These are phyloP conservation scores for Fusarium verticillioides DNA, from an alignment of 2,329 filamentous ascomycete genomes.

Conservation along the genomic window DNA sequence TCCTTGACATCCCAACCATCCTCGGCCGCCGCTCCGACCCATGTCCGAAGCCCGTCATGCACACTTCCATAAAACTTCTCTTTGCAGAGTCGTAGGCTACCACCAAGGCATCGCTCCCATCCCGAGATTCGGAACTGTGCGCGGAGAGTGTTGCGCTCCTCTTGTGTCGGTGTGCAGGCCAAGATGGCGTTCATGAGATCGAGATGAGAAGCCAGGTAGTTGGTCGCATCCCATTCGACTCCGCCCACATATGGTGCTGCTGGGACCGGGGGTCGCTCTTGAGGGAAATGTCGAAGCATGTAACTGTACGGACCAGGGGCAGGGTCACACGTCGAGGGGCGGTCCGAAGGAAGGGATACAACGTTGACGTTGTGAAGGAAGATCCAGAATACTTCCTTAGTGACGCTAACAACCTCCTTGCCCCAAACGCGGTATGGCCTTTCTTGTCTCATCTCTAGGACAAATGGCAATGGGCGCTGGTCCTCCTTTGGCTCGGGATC, in stretches of 20 bases:
- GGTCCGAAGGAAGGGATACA: conserved; percentile 70
- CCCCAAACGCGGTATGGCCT: conserved; percentile 94
- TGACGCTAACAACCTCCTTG: conserved; percentile 91
- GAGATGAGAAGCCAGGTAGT: conserved; percentile 91
- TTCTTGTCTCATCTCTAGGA: conserved; percentile 86
- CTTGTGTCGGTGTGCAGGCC: conserved; percentile 76
- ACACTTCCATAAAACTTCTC: conserved; percentile 97
- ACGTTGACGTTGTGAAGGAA: conserved; percentile 96
- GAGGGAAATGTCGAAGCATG: conserved; percentile 81
- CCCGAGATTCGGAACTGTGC: conserved; percentile 82
- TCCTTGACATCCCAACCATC: conserved; percentile 88
- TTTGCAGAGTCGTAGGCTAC: conserved; percentile 88
- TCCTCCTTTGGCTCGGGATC: conserved; percentile 82
- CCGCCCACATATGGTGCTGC: conserved; percentile 96
- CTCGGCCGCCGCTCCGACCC: conserved; percentile 86
- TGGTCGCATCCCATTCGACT: conserved; percentile 98
- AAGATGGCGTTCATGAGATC: conserved; percentile 93
- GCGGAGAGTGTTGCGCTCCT: conserved; percentile 82
- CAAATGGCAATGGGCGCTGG: conserved; percentile 82
- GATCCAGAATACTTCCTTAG: conserved; percentile 99
- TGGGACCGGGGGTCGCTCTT: conserved; percentile 87
- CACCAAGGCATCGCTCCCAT: conserved; percentile 90
- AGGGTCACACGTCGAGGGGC: conserved; percentile 47
- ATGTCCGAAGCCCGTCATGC: conserved; percentile 87
- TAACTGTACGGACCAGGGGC: conserved; percentile 62